Percentiles rank a stretch among this genome's conserved stretches.
phyloP scores from a whole-genome alignment of 129 eudicot genomes.

The Saussurea involucrata region DNA sequence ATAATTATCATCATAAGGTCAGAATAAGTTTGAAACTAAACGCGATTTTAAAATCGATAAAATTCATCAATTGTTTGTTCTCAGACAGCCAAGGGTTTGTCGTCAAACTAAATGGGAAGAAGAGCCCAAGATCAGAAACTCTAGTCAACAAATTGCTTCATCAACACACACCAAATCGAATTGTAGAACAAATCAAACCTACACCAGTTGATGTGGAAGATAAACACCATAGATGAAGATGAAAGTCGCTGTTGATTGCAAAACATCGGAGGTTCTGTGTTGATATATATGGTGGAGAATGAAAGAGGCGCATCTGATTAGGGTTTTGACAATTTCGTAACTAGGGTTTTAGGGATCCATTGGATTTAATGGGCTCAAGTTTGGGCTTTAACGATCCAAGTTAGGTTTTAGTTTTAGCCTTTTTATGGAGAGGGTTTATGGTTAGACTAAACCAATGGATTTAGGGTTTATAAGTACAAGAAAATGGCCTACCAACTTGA shows the following conservation, averaged over 20 bases:
- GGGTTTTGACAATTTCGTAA: not conserved
- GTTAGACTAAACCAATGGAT: too few relatives aligned
- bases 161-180: conserved; percentile 31
- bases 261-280: not conserved
- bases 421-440: too few relatives aligned
- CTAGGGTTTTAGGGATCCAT: not conserved
- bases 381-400: too few relatives aligned
- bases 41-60: not conserved
- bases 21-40: not conserved
- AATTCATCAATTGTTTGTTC: not conserved
- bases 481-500: too few relatives aligned
- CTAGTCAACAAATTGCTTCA: conserved; percentile 69
- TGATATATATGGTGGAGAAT: not conserved
- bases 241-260: not conserved
- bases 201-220: not conserved
- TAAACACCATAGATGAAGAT: not conserved
- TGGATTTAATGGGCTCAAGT: too few relatives aligned
- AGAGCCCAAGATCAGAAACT: conserved; percentile 69
- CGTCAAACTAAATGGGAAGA: conserved; percentile 46
- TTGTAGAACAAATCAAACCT: not conserved
- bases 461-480: too few relatives aligned
- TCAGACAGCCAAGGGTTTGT: conserved; percentile 96
- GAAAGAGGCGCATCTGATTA: not conserved
- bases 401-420: too few relatives aligned
- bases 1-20: conserved; percentile 57